Percentiles rank a stretch among this genome's conserved stretches.
Conservation (phyloP, 805 yeast genomes). For the Sugiyamaella floridensis region DNA sequence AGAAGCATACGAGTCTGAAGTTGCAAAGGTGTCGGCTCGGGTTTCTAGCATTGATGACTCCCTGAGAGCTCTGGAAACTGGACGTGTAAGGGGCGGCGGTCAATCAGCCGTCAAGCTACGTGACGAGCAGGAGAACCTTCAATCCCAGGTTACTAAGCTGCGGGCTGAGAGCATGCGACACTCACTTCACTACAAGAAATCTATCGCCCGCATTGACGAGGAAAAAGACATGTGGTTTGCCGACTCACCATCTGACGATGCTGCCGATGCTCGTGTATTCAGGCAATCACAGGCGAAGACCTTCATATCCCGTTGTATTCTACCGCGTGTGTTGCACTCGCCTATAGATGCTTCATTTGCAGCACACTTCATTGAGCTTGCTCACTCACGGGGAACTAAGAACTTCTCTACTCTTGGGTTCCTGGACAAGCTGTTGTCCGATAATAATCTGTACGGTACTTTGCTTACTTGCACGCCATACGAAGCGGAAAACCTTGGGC, state of each 20-base stretch:
- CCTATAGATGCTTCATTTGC: conserved; percentile 74
- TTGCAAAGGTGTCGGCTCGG: conserved; percentile 38
- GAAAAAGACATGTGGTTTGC: conserved; percentile 28
- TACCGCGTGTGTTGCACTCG: conserved; percentile 74
- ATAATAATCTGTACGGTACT: conserved; percentile 46
- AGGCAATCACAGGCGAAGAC: conserved; percentile 18
- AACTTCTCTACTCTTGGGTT: conserved; percentile 36
- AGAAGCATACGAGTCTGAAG: conserved; percentile 40
- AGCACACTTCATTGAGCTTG: conserved; percentile 50
- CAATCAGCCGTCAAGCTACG: background rate
- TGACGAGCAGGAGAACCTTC: conserved; percentile 7
- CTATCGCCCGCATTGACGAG: conserved; percentile 27
- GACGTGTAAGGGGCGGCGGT: conserved; percentile 27
- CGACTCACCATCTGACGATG: conserved; percentile 4
- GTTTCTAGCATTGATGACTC: conserved; percentile 34
- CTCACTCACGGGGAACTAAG: conserved; percentile 38
- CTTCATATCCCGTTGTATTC: conserved; percentile 56
- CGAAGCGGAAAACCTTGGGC: conserved; percentile 78
- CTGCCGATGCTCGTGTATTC: background rate
- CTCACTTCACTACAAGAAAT: conserved; percentile 32
- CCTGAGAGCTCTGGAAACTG: conserved; percentile 64
- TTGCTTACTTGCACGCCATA: conserved; percentile 62
- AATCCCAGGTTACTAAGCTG: conserved; percentile 8
- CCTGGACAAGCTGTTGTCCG: conserved; percentile 43
- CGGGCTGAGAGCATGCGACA: conserved; percentile 41